Evolutionary conservation across 1,139 yeast species (phyloP).

Genomic region (Protomyces inouyei): DNA sequence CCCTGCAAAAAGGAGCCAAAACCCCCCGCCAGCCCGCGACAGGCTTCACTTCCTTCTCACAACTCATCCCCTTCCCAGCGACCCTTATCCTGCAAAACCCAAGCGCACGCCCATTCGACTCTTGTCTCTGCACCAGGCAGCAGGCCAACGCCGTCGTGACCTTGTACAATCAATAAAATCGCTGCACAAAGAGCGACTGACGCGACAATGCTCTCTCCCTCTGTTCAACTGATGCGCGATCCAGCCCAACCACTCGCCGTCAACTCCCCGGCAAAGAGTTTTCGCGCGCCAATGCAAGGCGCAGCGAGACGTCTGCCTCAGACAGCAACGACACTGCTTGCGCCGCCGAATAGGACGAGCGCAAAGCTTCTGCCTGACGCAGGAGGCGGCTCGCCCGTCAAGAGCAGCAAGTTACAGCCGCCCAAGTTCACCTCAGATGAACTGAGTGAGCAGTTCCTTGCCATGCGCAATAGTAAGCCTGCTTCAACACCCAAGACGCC

Average conservation of each 20-base stretch:
- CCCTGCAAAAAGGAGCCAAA: no score
- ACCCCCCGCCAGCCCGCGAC: no score
- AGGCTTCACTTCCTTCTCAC: no score
- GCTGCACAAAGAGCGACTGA: not conserved
- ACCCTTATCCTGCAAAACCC: no score
- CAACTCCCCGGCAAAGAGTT: slow-evolving; percentile 9
- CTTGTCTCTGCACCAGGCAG: no score
- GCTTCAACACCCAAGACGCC: slow-evolving; percentile 16
- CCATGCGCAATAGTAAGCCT: not conserved
- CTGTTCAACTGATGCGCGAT: slow-evolving; percentile 20
- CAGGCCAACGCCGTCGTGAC: no score
- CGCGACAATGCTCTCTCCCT: slow-evolving; percentile 16
- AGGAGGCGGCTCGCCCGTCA: slow-evolving; percentile 25
- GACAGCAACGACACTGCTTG: not conserved
- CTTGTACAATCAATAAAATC: no score
- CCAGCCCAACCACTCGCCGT: slow-evolving; percentile 1
- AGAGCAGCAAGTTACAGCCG: slow-evolving; percentile 7
- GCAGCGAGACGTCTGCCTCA: not conserved
- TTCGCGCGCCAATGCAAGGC: not conserved
- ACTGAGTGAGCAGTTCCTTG: slow-evolving; percentile 7
- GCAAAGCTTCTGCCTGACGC: slow-evolving; percentile 18
- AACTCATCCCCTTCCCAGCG: no score
- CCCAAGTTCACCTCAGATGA: slow-evolving; percentile 12
- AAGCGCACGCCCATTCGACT: no score
- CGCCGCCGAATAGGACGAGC: slow-evolving; percentile 3